Base-by-base conservation (phyloP, 2,329 filamentous ascomycete genomes). In the Hypomyces perniciosus region DNA sequence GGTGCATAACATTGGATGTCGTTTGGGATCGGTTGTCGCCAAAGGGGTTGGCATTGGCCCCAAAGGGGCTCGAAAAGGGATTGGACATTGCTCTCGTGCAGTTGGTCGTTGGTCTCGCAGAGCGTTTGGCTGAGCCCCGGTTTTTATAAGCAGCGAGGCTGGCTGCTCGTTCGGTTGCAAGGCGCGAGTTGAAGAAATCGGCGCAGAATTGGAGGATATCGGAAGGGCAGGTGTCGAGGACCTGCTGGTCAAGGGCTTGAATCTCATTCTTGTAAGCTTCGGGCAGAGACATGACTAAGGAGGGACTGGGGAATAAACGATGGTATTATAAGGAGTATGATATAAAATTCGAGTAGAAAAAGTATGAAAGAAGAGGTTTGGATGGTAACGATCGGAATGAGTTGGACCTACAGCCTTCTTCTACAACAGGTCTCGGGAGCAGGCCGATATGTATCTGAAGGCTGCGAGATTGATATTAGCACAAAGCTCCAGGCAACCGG, bases 51-150 rank as follows among this genome's bases (percentile, higher is more conserved):
- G 75, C 76, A 60, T 81, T 81, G 46, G 76, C 74, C 68, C 79
- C 81, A 57, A 84, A 82, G 44, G 84, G 81, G 68, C 88, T 90
- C 52, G 86, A 86, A 70, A 95, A 93, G 62, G 79, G 84, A 67
- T 84, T 82, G 59, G 89, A 84, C 86, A 91, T 90, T 59, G 59
- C 68, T 30, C 65, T 73, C 68, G 57, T 37, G 50, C 27, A 29
- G 40, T 38, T 30, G 27, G 40, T 44, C 20, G 26, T 12, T 29
- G 20, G 47, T 20, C 9, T 44, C 33, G 26, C 26, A 43, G 33
- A 10, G n/a, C 13, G 30, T 8, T 46, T 35, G 10, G 47, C 42
- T 8, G 43, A 46, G 39, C 42, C 51, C 40, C 48, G 37, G 31
- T 53, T 48, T 44, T 43, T 43, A 26, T 42, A 51, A 35, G 39